Evolutionary conservation across 257 asterid genomes (phyloP).

Genomic region (Przewalskia tangutica): DNA sequence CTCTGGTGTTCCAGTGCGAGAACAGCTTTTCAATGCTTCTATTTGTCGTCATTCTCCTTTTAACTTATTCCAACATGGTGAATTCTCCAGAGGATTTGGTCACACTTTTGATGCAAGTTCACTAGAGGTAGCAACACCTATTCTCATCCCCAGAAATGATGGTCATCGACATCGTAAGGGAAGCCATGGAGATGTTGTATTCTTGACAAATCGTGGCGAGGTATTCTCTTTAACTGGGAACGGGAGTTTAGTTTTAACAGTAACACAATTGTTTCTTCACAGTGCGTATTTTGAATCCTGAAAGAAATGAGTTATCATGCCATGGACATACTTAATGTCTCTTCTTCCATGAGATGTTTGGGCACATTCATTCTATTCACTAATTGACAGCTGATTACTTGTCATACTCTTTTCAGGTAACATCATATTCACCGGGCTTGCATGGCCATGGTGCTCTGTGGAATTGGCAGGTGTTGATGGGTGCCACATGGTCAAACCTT

Average conservation of each 20-base stretch:
- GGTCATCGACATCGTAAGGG: conserved; percentile 88
- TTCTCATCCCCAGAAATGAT: conserved; percentile 72
- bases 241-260: background rate
- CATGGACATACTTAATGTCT: background rate
- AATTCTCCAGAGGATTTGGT: conserved; percentile 62
- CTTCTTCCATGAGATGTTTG: background rate
- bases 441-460: conserved; percentile 82
- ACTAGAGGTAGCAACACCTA: conserved; percentile 89
- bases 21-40: conserved; percentile 94
- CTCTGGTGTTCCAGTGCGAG: conserved; percentile 91
- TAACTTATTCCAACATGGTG: conserved; percentile 79
- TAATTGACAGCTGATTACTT: background rate
- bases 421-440: conserved; percentile 87
- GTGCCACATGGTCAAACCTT: conserved; percentile 92
- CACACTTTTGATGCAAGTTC: conserved; percentile 47
- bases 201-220: conserved; percentile 97
- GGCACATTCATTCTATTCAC: background rate
- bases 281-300: background rate
- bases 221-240: conserved; percentile 24
- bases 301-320: background rate
- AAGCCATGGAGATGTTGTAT: conserved; percentile 86
- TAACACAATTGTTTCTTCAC: background rate
- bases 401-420: conserved; percentile 44
- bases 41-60: conserved; percentile 89
- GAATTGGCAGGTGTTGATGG: conserved; percentile 89